phyloP scores from a whole-genome alignment of 2,329 filamentous ascomycete genomes.

The Madurella mycetomatis region DNA sequence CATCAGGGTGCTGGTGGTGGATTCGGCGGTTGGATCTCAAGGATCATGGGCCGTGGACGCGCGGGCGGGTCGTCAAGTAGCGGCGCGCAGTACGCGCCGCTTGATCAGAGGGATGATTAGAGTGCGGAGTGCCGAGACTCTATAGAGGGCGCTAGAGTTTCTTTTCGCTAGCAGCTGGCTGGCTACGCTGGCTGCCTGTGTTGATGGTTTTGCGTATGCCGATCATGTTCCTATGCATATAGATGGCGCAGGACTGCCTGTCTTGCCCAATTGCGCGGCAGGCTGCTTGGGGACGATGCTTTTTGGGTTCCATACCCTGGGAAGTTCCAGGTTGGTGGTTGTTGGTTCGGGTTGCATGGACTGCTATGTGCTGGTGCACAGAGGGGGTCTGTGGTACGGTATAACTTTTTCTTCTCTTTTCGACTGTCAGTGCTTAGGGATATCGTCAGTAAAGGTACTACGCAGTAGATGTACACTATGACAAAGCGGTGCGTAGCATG shows the following conservation, averaged over 20 bases:
- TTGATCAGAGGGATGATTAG: conserved; percentile 40
- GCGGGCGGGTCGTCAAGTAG: conserved; percentile 30
- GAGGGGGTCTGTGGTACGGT: no score
- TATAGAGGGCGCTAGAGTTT: background rate
- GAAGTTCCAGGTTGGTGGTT: no score
- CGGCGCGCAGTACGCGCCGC: conserved; percentile 36
- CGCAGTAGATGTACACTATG: no score
- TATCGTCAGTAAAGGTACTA: no score
- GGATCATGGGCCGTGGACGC: conserved; percentile 38
- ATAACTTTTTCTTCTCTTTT: no score
- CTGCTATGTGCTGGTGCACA: no score
- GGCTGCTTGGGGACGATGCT: background rate
- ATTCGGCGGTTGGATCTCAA: conserved; percentile 48
- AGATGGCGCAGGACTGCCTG: conserved; percentile 17
- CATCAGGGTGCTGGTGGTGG: conserved; percentile 30
- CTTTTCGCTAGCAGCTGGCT: background rate
- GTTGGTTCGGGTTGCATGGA: no score
- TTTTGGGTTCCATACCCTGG: background rate
- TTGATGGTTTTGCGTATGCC: background rate
- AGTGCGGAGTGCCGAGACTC: conserved; percentile 2
- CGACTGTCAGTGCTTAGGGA: no score
- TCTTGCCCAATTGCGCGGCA: background rate
- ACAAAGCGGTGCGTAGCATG: no score
- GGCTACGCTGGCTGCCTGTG: background rate
- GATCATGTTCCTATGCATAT: conserved; percentile 16